Percentiles rank a stretch among this genome's conserved stretches.
Evolutionary conservation across 2,329 filamentous ascomycete genomes (phyloP).

Genomic region (Penicillium janthinellum): DNA sequence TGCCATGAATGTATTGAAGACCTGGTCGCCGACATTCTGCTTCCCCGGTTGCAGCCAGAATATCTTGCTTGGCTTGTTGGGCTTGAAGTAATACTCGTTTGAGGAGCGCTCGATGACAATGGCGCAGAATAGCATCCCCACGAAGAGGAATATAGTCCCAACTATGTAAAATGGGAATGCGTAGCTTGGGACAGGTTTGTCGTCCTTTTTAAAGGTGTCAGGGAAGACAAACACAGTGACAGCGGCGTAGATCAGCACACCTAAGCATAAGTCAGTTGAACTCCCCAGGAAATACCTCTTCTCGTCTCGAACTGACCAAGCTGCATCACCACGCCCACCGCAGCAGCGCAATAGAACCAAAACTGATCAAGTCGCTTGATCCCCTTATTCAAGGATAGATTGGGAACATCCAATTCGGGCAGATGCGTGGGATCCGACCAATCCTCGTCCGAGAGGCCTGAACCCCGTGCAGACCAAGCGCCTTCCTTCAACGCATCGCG

Average conservation of each 20-base stretch:
- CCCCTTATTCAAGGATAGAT: slow-evolving; percentile 41
- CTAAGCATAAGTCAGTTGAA: slow-evolving; percentile 12
- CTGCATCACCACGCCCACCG: slow-evolving; percentile 32
- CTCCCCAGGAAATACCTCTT: background rate
- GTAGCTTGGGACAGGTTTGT: slow-evolving; percentile 28
- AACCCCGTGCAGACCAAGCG: slow-evolving; percentile 24
- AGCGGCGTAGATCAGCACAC: slow-evolving; percentile 31
- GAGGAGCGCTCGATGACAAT: slow-evolving; percentile 39
- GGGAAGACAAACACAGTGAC: slow-evolving; percentile 35
- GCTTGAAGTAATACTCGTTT: slow-evolving; percentile 27
- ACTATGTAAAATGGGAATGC: slow-evolving; percentile 38
- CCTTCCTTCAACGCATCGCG: slow-evolving; percentile 27
- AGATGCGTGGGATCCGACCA: slow-evolving; percentile 14
- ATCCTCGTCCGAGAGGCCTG: background rate
- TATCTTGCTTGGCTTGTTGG: slow-evolving; percentile 32
- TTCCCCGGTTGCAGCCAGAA: slow-evolving; percentile 45
- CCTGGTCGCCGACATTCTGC: slow-evolving; percentile 42
- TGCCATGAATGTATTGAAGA: slow-evolving; percentile 40
- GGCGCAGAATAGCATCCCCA: slow-evolving; percentile 40
- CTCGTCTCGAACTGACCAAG: slow-evolving; percentile 23
- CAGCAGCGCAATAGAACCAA: slow-evolving; percentile 36
- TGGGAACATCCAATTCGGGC: slow-evolving; percentile 36
- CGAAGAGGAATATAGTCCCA: slow-evolving; percentile 36
- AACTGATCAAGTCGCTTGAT: slow-evolving; percentile 31
- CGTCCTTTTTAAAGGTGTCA: slow-evolving; percentile 29